Percentiles rank a stretch among this genome's conserved stretches.
Evolutionary conservation across 768 basidiomycete species (phyloP).

Genomic region (Rhodotorula taiwanensis): DNA sequence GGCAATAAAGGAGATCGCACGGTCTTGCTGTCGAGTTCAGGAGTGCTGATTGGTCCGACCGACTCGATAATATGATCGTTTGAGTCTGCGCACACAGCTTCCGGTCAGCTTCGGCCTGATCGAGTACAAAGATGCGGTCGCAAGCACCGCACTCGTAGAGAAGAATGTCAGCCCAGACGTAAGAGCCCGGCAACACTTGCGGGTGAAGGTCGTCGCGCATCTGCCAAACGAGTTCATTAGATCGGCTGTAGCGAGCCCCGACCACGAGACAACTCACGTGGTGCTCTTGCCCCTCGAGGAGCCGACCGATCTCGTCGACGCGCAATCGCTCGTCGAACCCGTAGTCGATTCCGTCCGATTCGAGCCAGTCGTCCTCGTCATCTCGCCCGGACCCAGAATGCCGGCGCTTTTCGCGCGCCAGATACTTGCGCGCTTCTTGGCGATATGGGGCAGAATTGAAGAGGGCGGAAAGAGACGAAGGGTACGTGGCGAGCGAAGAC

Average conservation of each 20-base stretch:
- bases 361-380: background rate
- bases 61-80: slow-evolving; percentile 16
- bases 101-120: background rate
- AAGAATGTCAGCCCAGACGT: slow-evolving; percentile 33
- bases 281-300: slow-evolving; percentile 31
- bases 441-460: slow-evolving; percentile 2
- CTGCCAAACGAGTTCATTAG: background rate
- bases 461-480: slow-evolving; percentile 13
- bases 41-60: background rate
- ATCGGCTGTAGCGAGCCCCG: background rate
- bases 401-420: slow-evolving; percentile 26
- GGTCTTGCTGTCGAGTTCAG: background rate
- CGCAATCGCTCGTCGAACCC: slow-evolving; percentile 36
- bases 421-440: background rate
- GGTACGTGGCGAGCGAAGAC: slow-evolving; percentile 30
- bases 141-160: slow-evolving; percentile 29
- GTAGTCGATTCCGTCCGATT: slow-evolving; percentile 16
- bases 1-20: no score
- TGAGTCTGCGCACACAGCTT: background rate
- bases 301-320: slow-evolving; percentile 31
- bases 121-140: background rate
- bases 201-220: slow-evolving; percentile 35
- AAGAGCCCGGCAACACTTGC: slow-evolving; percentile 20
- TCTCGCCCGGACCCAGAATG: slow-evolving; percentile 9
- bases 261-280: slow-evolving; percentile 8